Evolutionary conservation across 805 yeast genomes (phyloP).

Genomic region (Candida ipomoeae): DNA sequence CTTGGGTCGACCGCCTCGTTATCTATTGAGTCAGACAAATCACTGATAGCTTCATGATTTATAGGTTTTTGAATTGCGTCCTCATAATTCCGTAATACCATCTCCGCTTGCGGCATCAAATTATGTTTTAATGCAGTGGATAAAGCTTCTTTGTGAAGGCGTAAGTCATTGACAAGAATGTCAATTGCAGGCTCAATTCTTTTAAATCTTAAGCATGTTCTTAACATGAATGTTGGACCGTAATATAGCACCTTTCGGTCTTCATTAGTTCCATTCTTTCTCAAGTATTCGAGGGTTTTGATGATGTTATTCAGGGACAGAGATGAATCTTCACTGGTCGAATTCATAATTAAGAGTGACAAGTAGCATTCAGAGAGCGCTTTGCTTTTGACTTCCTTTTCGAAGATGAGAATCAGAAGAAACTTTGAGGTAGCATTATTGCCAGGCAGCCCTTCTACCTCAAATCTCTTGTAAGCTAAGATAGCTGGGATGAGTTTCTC

Average conservation of each 20-base stretch:
- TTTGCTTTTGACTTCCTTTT: conserved; percentile 36
- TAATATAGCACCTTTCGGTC: conserved; percentile 27
- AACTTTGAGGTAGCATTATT: conserved; percentile 67
- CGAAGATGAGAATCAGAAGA: conserved; percentile 46
- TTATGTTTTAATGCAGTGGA: conserved; percentile 62
- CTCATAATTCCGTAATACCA: conserved; percentile 32
- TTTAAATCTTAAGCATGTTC: conserved; percentile 62
- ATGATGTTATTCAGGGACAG: conserved; percentile 35
- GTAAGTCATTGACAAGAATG: conserved; percentile 61
- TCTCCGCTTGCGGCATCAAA: conserved; percentile 50
- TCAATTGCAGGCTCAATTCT: conserved; percentile 65
- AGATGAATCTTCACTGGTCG: conserved; percentile 31
- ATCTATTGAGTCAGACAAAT: not conserved
- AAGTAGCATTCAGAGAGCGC: conserved; percentile 68
- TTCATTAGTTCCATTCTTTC: conserved; percentile 14
- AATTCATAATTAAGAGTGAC: conserved; percentile 55
- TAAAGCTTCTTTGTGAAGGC: conserved; percentile 76
- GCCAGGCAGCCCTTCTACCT: conserved; percentile 31
- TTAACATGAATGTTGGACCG: conserved; percentile 70
- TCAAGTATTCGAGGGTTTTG: conserved; percentile 26
- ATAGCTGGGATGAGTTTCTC: conserved; percentile 71
- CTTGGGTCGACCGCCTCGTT: conserved; percentile 13
- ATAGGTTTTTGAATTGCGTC: conserved; percentile 6
- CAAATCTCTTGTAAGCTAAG: conserved; percentile 57
- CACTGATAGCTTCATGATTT: not conserved